These are phyloP conservation scores for Lentinula aciculospora DNA, from an alignment of 768 basidiomycete species.

Conservation along the genomic window DNA sequence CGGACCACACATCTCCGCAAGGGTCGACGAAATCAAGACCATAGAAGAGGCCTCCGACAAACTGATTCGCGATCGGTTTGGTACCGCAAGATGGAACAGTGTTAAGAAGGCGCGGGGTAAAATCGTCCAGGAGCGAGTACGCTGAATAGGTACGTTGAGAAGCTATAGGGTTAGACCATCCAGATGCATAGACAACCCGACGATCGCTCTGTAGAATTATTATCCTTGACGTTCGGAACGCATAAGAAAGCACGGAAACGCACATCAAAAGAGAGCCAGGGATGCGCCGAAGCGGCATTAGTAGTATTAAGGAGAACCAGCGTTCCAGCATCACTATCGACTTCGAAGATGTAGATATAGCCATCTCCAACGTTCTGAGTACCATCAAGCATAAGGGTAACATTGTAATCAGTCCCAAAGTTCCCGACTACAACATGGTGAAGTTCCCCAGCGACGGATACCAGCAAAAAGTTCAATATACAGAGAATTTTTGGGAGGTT, in stretches of 20 bases:
- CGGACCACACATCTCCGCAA: constrained; percentile 16
- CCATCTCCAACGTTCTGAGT: constrained; percentile 16
- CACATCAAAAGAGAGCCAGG: constrained; percentile 18
- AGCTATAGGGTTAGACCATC: constrained; percentile 14
- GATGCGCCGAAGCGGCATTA: constrained; percentile 15
- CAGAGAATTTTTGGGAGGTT: neutral
- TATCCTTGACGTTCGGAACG: neutral
- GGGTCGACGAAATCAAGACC: constrained; percentile 16
- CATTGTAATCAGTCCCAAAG: constrained; percentile 16
- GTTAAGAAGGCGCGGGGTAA: constrained; percentile 12
- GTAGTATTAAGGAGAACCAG: constrained; percentile 12
- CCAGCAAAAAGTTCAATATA: neutral
- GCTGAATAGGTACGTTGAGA: constrained; percentile 14
- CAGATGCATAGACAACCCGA: constrained; percentile 14
- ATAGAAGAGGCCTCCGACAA: constrained; percentile 15
- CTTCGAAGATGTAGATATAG: constrained; percentile 13
- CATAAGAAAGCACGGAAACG: constrained; percentile 2
- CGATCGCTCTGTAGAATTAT: constrained; percentile 10
- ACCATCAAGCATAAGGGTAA: constrained; percentile 16
- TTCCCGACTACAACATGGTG: constrained; percentile 17
- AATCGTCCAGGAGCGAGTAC: constrained; percentile 14
- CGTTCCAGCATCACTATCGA: constrained; percentile 11
- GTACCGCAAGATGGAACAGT: constrained; percentile 17
- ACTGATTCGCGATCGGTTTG: constrained; percentile 18
- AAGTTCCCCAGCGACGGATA: neutral